Conservation (phyloP, 768 basidiomycete genomes). For the Tulasnella sp. region DNA sequence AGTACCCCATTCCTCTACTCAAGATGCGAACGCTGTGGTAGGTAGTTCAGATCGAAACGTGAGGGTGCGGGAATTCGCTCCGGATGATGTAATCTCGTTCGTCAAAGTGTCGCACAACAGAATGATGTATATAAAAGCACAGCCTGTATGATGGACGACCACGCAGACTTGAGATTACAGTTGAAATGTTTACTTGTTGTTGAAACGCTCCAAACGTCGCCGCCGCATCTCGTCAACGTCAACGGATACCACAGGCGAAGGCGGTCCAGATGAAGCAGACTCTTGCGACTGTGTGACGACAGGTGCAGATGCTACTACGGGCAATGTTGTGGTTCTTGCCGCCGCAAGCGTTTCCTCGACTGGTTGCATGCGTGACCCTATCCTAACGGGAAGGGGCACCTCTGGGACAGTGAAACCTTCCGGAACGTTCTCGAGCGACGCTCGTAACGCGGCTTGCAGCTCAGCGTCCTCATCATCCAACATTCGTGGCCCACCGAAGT, state of each 20-base stretch:
- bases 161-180: no score
- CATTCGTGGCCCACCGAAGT: slow-evolving; percentile 31
- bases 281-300: slow-evolving; percentile 25
- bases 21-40: no score
- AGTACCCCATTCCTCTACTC: slow-evolving; percentile 16
- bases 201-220: slow-evolving; percentile 55
- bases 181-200: no score
- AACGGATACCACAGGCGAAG: no score
- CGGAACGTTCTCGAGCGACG: slow-evolving; percentile 60
- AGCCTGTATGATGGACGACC: no score
- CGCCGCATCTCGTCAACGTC: slow-evolving; percentile 53
- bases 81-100: no score
- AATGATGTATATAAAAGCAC: no score
- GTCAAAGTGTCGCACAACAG: no score
- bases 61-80: no score
- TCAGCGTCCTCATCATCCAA: slow-evolving; percentile 84
- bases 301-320: neutral
- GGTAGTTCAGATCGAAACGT: no score
- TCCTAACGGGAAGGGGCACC: slow-evolving; percentile 22
- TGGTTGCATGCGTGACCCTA: slow-evolving; percentile 1
- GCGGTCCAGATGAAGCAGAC: slow-evolving; percentile 26
- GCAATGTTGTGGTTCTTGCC: slow-evolving; percentile 24
- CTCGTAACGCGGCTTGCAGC: slow-evolving; percentile 76
- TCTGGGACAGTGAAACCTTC: slow-evolving; percentile 34
- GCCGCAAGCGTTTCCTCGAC: slow-evolving; percentile 27